phyloP scores from a whole-genome alignment of 805 yeast genomes.

The Sugiyamaella valdiviana region DNA sequence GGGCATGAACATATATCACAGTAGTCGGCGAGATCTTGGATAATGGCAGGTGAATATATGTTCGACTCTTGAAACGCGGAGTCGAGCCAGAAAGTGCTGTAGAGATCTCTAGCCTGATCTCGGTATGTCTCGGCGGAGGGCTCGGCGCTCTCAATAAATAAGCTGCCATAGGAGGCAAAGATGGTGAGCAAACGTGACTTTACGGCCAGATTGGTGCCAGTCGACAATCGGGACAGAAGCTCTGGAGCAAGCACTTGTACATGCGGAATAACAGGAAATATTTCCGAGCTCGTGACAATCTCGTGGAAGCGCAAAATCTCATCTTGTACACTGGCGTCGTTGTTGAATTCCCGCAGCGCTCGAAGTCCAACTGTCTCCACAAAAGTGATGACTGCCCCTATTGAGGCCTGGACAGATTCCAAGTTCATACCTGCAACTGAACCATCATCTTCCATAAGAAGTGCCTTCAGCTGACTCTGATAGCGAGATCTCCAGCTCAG shows the following conservation, averaged over 20 bases:
- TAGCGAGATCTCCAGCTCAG: constrained; percentile 4
- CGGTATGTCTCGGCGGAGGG: not conserved
- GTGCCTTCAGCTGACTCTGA: not conserved
- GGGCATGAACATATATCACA: not conserved
- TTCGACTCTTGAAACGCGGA: not conserved
- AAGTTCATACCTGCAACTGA: constrained; percentile 2
- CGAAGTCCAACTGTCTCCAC: constrained; percentile 11
- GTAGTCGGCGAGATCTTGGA: not conserved
- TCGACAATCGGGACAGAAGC: not conserved
- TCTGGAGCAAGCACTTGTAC: not conserved
- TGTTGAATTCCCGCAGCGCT: constrained; percentile 4
- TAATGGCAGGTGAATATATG: not conserved
- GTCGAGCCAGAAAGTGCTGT: not conserved
- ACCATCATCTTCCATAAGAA: not conserved
- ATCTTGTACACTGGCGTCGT: constrained; percentile 7
- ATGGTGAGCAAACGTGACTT: not conserved
- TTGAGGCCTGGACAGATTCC: not conserved
- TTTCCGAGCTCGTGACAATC: not conserved
- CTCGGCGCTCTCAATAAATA: not conserved
- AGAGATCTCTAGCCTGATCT: not conserved
- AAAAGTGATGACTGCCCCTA: constrained; percentile 10
- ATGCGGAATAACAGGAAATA: not conserved
- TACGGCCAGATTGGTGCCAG: not conserved
- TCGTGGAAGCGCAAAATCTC: constrained; percentile 9
- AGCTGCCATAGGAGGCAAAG: not conserved